Evolutionary conservation across 2,329 filamentous ascomycete genomes (phyloP).

Genomic region (Xylaria digitata): DNA sequence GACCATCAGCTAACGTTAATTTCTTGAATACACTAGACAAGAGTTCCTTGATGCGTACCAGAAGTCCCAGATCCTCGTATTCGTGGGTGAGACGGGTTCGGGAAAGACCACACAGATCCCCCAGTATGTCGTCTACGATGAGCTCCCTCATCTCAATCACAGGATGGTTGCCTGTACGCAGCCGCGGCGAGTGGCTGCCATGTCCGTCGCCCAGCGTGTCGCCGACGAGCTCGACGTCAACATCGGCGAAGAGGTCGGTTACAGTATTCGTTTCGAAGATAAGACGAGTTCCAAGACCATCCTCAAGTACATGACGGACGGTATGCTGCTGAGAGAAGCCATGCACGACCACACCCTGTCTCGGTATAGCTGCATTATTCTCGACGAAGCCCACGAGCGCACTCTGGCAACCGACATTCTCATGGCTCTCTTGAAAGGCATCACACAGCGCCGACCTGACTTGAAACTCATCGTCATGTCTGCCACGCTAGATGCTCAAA

Average conservation of each 20-base stretch:
- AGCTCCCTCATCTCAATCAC: slow-evolving; percentile 84
- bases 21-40: slow-evolving; percentile 63
- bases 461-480: slow-evolving; percentile 99
- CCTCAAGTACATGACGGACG: slow-evolving; percentile 99
- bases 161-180: slow-evolving; percentile 98
- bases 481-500: slow-evolving; percentile 95
- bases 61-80: slow-evolving; percentile 93
- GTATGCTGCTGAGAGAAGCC: slow-evolving; percentile 95
- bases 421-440: slow-evolving; percentile 95
- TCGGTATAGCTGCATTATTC: slow-evolving; percentile 96
- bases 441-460: slow-evolving; percentile 83
- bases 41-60: slow-evolving; percentile 97
- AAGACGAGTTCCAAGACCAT: slow-evolving; percentile 88
- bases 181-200: slow-evolving; percentile 95
- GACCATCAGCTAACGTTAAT: not conserved
- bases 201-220: slow-evolving; percentile 98
- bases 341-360: slow-evolving; percentile 94
- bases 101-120: slow-evolving; percentile 99
- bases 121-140: slow-evolving; percentile 97
- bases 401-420: slow-evolving; percentile 97
- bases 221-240: slow-evolving; percentile 95
- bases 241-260: slow-evolving; percentile 94
- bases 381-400: slow-evolving; percentile 98
- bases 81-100: slow-evolving; percentile 98
- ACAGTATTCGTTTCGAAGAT: slow-evolving; percentile 99